Conservation (phyloP, 1,284 basidiomycete species). For the Boletus sp. region DNA sequence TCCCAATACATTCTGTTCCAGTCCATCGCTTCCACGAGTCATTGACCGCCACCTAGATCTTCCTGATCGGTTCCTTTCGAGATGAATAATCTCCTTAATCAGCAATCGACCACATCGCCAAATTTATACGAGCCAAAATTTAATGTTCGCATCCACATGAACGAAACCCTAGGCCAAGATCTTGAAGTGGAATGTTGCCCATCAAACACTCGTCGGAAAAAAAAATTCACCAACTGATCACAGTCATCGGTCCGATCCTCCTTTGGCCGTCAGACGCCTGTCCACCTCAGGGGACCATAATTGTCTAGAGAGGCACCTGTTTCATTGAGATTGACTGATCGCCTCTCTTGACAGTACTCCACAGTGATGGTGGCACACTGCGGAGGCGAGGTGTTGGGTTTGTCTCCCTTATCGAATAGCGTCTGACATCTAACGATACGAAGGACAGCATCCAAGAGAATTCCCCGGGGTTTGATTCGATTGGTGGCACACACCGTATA, state of each 20-base stretch:
- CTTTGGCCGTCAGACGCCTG: neutral
- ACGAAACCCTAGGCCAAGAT: neutral
- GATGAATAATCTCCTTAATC: slow-evolving; percentile 21
- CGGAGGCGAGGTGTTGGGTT: neutral
- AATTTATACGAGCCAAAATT: neutral
- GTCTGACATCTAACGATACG: neutral
- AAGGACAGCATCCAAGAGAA: neutral
- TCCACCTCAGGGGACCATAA: neutral
- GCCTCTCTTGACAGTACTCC: neutral
- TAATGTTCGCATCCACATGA: neutral
- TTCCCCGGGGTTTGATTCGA: neutral
- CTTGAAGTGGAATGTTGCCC: neutral
- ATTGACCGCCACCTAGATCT: neutral
- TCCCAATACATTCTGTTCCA: neutral
- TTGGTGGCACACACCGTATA: neutral
- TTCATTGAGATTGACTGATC: neutral
- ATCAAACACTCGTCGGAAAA: neutral
- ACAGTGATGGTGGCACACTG: neutral
- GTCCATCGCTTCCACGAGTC: neutral
- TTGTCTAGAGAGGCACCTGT: neutral
- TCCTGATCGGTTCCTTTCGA: slow-evolving; percentile 12
- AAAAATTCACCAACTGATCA: neutral
- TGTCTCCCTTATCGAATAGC: neutral
- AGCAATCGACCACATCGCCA: slow-evolving; percentile 1
- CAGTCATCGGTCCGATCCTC: neutral